phyloP scores from a whole-genome alignment of 441 rosid genomes.

The Geranium incanum region DNA sequence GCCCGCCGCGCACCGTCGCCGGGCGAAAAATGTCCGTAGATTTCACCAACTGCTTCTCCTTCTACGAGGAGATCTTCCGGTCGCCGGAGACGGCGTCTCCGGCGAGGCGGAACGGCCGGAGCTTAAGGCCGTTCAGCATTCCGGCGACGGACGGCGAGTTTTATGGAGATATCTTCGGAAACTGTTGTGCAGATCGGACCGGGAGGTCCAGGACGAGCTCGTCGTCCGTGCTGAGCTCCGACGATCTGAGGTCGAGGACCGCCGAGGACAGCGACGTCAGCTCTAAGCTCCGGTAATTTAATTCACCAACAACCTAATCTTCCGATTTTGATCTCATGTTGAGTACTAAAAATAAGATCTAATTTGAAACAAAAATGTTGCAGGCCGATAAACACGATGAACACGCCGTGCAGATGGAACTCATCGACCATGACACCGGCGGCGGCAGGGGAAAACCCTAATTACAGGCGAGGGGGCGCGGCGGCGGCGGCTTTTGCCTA shows the following conservation, averaged over 20 bases:
- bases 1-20: background rate
- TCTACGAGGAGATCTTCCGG: constrained; percentile 29
- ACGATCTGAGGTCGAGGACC: constrained; percentile 45
- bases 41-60: background rate
- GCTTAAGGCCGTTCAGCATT: constrained; percentile 59
- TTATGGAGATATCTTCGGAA: constrained; percentile 59
- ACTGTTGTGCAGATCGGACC: constrained; percentile 18
- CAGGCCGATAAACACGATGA: constrained; percentile 76
- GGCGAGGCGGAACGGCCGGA: constrained; percentile 38
- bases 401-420: constrained; percentile 69
- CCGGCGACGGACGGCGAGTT: constrained; percentile 52
- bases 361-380: background rate
- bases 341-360: too few species aligned
- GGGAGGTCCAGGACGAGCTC: constrained; percentile 53
- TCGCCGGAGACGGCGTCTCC: constrained; percentile 26
- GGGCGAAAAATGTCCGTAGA: background rate
- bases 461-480: constrained; percentile 20
- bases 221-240: constrained; percentile 67
- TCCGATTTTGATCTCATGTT: background rate
- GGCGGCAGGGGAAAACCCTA: constrained; percentile 29
- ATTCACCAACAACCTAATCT: background rate
- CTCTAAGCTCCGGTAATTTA: constrained; percentile 64
- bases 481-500: constrained; percentile 29
- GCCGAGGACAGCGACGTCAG: constrained; percentile 58
- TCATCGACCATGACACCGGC: constrained; percentile 30